Base-by-base conservation (phyloP, 2,329 filamentous ascomycete genomes). In the Talaromyces sp. region DNA sequence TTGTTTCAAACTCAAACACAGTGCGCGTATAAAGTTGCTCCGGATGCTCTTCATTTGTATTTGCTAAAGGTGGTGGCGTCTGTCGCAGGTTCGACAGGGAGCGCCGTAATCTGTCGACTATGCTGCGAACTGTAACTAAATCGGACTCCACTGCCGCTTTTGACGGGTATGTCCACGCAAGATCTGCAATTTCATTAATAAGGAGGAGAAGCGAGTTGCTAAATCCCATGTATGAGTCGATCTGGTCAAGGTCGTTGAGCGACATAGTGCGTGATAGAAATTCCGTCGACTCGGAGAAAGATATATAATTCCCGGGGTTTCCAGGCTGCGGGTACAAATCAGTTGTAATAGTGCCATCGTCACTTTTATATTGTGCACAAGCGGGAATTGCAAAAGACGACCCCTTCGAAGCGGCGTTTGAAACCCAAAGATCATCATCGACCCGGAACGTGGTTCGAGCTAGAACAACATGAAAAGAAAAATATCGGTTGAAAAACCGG, bases 401-500 rank as follows among this genome's bases (percentile, higher is more conserved):
- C 49, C 8, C 11, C n/a, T 51, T n/a, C 49, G 49, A 51, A 4
- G 41, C 24, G 1, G 32, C 35, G 17, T 35, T 35, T 26, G 27
- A 24, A 32, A 43, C 57, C 9, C 46, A 32, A 38, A 60, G 56
- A 29, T 60, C 58, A 41, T 60, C 54, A 6, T 64, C 61, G 19
- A 65, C 56, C 6, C 62, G 61, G 55, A 70, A 70, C 3, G 66
- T 60, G 1, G 68, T 69, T 11, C 67, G 64, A 10, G 69, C 69
- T 27, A 71, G 61, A n/a, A 71, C 68, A 11, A 69, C 55, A 21
- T 70, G 68, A 43, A 71, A 69, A 5, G 63, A 64, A 35, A 70
- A 70, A 51, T 71, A 70, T 1, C 64, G 66, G 26, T 65, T 65
- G 38, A 69, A 68, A 60, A 71, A 70, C 17, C 62, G 58, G 4